phyloP scores from a whole-genome alignment of 257 asterid genomes.

The Fraxinus cuspidata region DNA sequence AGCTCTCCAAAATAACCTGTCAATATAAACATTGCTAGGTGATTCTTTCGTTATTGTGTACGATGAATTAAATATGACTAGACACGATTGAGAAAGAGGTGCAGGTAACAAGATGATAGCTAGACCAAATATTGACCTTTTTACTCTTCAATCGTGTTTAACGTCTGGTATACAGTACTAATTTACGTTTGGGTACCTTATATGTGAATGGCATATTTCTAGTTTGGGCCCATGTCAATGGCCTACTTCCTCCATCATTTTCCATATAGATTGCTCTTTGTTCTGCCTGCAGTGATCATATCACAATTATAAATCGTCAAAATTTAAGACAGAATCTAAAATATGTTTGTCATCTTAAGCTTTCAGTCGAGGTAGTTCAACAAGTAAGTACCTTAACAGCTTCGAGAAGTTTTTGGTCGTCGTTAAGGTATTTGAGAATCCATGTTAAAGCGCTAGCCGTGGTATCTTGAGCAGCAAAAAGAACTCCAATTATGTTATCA shows the following conservation, averaged over 20 bases:
- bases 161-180: not conserved
- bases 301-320: not conserved
- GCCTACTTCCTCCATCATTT: constrained; percentile 49
- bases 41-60: not conserved
- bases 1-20: constrained; percentile 81
- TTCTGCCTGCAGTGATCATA: constrained; percentile 48
- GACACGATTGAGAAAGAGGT: not conserved
- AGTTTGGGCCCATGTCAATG: constrained; percentile 69
- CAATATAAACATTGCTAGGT: constrained; percentile 1
- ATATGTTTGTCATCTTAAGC: not conserved
- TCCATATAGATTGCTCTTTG: constrained; percentile 51
- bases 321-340: not conserved
- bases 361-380: not conserved
- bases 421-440: constrained; percentile 78
- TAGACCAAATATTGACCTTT: not conserved
- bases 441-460: constrained; percentile 88
- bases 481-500: constrained; percentile 79
- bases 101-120: no score
- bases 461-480: constrained; percentile 96
- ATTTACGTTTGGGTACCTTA: constrained; percentile 41
- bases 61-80: not conserved
- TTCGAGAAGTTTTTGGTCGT: constrained; percentile 57
- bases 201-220: constrained; percentile 78
- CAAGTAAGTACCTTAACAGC: constrained; percentile 56
- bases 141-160: not conserved